These are phyloP conservation scores for Maudiozyma saulgeensis DNA, from an alignment of 805 yeast genomes.

Conservation along the genomic window DNA sequence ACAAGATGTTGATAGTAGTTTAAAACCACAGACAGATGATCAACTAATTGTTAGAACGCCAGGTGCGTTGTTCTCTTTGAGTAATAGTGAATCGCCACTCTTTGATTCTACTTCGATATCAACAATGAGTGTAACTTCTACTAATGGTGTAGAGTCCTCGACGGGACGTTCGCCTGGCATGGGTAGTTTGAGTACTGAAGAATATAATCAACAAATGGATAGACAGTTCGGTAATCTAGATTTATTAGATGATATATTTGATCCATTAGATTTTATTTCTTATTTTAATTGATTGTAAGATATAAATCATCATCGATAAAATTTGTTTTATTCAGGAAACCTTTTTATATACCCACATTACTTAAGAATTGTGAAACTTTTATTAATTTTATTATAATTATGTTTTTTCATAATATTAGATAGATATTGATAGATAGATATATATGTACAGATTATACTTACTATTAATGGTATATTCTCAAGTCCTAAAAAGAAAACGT, in stretches of 20 bases:
- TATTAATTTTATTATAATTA: no score
- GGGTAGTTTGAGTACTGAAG: background rate
- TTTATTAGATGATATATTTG: constrained; percentile 19
- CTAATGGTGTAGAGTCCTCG: background rate
- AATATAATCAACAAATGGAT: constrained; percentile 2
- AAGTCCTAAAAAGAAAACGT: background rate
- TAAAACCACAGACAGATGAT: background rate
- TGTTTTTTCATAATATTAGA: no score
- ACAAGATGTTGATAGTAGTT: constrained; percentile 8
- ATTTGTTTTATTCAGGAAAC: no score
- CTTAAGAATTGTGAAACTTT: no score
- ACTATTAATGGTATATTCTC: background rate
- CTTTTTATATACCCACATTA: no score
- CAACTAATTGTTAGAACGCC: background rate
- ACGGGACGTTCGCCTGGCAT: background rate
- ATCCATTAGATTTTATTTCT: constrained; percentile 23
- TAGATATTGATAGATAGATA: no score
- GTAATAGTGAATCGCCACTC: background rate
- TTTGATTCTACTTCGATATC: background rate
- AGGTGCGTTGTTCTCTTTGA: background rate
- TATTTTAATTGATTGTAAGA: constrained; percentile 8
- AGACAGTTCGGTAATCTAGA: constrained; percentile 7
- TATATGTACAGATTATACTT: no score
- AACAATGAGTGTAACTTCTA: background rate
- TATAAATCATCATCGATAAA: no score